These are phyloP conservation scores for Wallacemonas collosoma DNA, from an alignment of 208 protist genomes.

Conservation along the genomic window DNA sequence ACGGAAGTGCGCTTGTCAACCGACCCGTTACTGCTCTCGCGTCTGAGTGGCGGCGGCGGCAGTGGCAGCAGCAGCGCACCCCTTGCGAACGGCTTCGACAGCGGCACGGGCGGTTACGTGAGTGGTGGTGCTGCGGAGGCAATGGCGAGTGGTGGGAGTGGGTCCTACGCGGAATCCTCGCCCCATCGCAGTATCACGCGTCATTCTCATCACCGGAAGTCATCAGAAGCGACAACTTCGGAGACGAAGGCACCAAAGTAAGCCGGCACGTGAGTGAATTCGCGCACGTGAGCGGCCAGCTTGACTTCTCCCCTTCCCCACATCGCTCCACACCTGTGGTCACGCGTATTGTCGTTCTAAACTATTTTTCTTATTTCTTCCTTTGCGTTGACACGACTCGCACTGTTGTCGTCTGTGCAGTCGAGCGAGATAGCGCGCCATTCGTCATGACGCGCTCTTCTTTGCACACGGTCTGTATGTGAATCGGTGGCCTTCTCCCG, in stretches of 20 bases:
- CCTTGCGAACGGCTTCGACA: background rate
- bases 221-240: background rate
- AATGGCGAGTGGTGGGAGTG: background rate
- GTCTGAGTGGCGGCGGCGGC: background rate
- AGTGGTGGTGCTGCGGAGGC: background rate
- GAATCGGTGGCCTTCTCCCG: too few relatives aligned
- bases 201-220: conserved; percentile 7
- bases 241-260: too few relatives aligned
- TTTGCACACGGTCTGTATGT: too few relatives aligned
- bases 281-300: too few relatives aligned
- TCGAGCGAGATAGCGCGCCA: too few relatives aligned
- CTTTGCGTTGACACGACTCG: conserved; percentile 14
- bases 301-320: background rate
- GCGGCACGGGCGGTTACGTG: background rate
- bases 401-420: too few relatives aligned
- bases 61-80: background rate
- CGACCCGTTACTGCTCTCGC: conserved; percentile 9
- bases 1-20: conserved; percentile 29
- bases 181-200: background rate
- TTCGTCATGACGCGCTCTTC: conserved; percentile 1
- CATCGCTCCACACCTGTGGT: background rate
- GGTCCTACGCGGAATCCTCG: conserved; percentile 3
- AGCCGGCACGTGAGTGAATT: too few relatives aligned
- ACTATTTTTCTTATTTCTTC: conserved; percentile 17
- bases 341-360: background rate